phyloP scores from a whole-genome alignment of 1,284 basidiomycete species.

The Cryptococcus depauperatus region DNA sequence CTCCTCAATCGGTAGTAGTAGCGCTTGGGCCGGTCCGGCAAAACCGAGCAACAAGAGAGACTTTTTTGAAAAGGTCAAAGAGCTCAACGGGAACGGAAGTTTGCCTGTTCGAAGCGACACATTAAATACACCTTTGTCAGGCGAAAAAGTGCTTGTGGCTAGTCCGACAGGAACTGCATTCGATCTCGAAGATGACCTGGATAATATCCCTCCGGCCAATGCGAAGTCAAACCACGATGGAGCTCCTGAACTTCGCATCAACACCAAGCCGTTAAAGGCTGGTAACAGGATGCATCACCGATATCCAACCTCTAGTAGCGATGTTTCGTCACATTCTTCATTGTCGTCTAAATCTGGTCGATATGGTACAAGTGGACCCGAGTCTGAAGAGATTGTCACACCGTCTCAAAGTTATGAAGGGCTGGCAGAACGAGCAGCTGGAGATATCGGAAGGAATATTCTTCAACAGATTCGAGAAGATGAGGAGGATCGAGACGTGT shows the following conservation, averaged over 20 bases:
- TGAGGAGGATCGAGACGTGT: slow-evolving; percentile 31
- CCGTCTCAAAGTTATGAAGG: slow-evolving; percentile 42
- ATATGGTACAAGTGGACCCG: slow-evolving; percentile 19
- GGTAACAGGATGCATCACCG: slow-evolving; percentile 16
- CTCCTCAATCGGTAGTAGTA: slow-evolving; percentile 11
- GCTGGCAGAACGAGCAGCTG: slow-evolving; percentile 21
- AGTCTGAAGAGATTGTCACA: slow-evolving; percentile 39
- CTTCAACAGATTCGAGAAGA: slow-evolving; percentile 37
- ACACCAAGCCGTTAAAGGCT: background rate
- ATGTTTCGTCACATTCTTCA: slow-evolving; percentile 30
- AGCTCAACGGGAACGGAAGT: slow-evolving; percentile 16
- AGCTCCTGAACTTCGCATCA: too few relatives aligned
- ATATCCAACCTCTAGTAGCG: slow-evolving; percentile 29
- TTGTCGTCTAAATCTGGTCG: slow-evolving; percentile 17
- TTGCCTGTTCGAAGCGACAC: slow-evolving; percentile 12
- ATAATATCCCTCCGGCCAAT: slow-evolving; percentile 27
- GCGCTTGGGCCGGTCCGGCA: slow-evolving; percentile 7
- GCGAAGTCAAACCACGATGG: too few relatives aligned
- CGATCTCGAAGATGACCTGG: slow-evolving; percentile 16
- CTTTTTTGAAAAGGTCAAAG: slow-evolving; percentile 52
- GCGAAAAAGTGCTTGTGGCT: background rate
- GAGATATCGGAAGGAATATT: slow-evolving; percentile 9
- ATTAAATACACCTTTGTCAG: slow-evolving; percentile 9
- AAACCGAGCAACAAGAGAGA: slow-evolving; percentile 9
- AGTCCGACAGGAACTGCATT: slow-evolving; percentile 20